Conservation (phyloP, 1,284 basidiomycete species). For the Malassezia yamatoensis region DNA sequence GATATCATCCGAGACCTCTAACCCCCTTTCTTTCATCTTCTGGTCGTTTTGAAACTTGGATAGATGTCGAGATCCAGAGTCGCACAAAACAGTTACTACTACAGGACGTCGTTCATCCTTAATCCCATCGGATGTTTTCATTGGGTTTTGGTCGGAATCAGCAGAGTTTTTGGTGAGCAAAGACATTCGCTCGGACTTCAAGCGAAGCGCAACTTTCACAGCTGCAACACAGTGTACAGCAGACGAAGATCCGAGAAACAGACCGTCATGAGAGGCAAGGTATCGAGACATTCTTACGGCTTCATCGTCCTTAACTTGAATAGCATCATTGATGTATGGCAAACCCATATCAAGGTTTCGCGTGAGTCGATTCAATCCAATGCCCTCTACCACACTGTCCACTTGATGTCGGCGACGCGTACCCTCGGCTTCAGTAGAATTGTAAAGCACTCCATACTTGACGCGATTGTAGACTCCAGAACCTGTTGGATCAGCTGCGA, state of each 20-base stretch:
- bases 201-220: constrained; percentile 50
- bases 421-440: constrained; percentile 80
- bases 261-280: constrained; percentile 57
- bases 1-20: constrained; percentile 32
- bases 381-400: constrained; percentile 53
- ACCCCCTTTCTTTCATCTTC: constrained; percentile 17
- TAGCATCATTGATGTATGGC: constrained; percentile 36
- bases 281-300: constrained; percentile 40
- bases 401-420: constrained; percentile 78
- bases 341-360: constrained; percentile 38
- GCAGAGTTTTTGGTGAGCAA: constrained; percentile 8
- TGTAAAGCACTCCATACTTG: constrained; percentile 74
- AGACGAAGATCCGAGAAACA: constrained; percentile 90
- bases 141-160: neutral
- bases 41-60: constrained; percentile 45
- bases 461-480: constrained; percentile 86
- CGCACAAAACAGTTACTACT: constrained; percentile 42
- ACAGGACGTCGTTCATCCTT: constrained; percentile 21
- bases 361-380: constrained; percentile 55
- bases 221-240: constrained; percentile 90
- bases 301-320: constrained; percentile 39
- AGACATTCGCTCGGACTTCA: constrained; percentile 19
- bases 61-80: constrained; percentile 40
- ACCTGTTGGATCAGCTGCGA: constrained; percentile 83
- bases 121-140: neutral